Evolutionary conservation across 192 early-diverging fungal species (phyloP), one percentile per base, ranked within the genome.

Genomic region (Phycomyces blakesleeanus): DNA sequence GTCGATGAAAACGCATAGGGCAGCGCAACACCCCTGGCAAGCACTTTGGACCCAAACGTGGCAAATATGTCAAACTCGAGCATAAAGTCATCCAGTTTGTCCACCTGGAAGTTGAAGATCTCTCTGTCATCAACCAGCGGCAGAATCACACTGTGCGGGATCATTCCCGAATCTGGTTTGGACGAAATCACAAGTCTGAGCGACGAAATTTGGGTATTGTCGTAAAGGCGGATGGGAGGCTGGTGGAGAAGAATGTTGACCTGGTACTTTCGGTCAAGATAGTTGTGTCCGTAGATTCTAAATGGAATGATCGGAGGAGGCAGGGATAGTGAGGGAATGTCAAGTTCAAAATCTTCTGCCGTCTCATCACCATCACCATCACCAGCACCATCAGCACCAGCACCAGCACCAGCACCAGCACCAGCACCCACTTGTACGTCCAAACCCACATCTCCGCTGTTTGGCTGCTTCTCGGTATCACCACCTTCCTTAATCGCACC

Each of bases 271-370:
- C 91, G 89, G 62, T 96, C 93, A 25, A 99, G 74, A 70, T 94
- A 99, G 60, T 93, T 94, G 81, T 99, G 97, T 5, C 97, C 97
- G 71, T 99, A 99, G 51, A 96, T 94, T 20, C 95, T 82, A 82
- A 99, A 92, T 3, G 97, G 97, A 59, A 99, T 93, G 34, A 99
- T 94, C 10, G 97, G 97, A 16, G 97, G 97, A 9, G 97, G 97
- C 27, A 99, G 68, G 7, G 90, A 92, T 7, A 99, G 81, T 10
- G 94, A 92, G 9, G 97, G 97, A 49, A 99, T 86, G 51, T 96
- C 94, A 63, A 99, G 66, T 65, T 97, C 95, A 21, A 88, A 71
- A 39, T 88, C 88, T 10, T 72, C 64, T 68, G 80, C 66, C 39
- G 62, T 67, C 26, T 79, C 57, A 18, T 59, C 71, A 3, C 58